Evolutionary conservation across 495 filamentous ascomycete genomes (phyloP).

Genomic region (Hypoxylon lenormandii): DNA sequence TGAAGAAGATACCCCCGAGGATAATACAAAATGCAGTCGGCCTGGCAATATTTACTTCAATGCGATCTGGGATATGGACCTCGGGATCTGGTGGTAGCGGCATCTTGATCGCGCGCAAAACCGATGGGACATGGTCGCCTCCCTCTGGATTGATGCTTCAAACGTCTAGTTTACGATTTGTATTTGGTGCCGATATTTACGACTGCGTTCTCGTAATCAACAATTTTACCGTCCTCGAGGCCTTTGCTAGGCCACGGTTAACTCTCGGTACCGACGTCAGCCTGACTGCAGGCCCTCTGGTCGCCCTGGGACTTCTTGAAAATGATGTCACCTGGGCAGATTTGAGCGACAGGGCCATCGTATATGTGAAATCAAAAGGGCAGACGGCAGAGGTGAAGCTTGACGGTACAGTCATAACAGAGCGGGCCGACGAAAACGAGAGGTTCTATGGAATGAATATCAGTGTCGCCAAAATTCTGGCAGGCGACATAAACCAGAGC

Average conservation of each 20-base stretch:
- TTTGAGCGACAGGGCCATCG: constrained; percentile 76
- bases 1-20: constrained; percentile 84
- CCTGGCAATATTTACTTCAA: constrained; percentile 89
- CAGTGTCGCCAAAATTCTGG: constrained; percentile 81
- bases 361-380: constrained; percentile 87
- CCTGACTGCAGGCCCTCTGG: constrained; percentile 82
- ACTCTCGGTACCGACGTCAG: constrained; percentile 83
- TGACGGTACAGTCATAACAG: constrained; percentile 85
- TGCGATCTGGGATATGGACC: constrained; percentile 91
- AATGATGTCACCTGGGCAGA: constrained; percentile 74
- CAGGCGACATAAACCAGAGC: constrained; percentile 78
- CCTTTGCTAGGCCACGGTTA: constrained; percentile 79
- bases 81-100: constrained; percentile 89
- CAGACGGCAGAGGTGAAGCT: constrained; percentile 84
- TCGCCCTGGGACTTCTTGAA: constrained; percentile 77
- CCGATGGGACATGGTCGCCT: constrained; percentile 87
- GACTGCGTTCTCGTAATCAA: constrained; percentile 93
- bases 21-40: constrained; percentile 88
- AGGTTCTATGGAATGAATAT: constrained; percentile 81
- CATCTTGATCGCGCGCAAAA: constrained; percentile 79
- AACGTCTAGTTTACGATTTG: constrained; percentile 85
- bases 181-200: constrained; percentile 91
- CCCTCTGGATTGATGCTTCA: constrained; percentile 89
- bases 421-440: constrained; percentile 89
- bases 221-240: constrained; percentile 79